A percentile compares a stretch with the other conserved stretches of the same genome.
Evolutionary conservation across 176 grass and related monocot species (phyloP).

Genomic region (Zea mays): Zm-B73-REFERENCE-NAM-5.0 NC_050104.1:151601001-151601500

Average conservation of each 20-base stretch:
- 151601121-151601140: conserved; percentile 55
- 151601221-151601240: conserved; percentile 41
- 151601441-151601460: conserved; percentile 2
- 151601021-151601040: conserved; percentile 32
- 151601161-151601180: conserved; percentile 33
- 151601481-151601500: conserved; percentile 79
- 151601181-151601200: conserved; percentile 73
- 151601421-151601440: neutral
- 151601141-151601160: conserved; percentile 40
- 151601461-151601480: conserved; percentile 48
- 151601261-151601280: conserved; percentile 77
- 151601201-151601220: conserved; percentile 52
- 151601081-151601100: conserved; percentile 62
- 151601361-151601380: conserved; percentile 60
- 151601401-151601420: conserved; percentile 26
- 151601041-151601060: conserved; percentile 52
- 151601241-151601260: conserved; percentile 64
- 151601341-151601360: conserved; percentile 82
- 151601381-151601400: conserved; percentile 48
- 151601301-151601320: conserved; percentile 86
- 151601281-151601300: conserved; percentile 61
- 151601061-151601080: conserved; percentile 82
- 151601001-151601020: conserved; percentile 36
- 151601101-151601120: conserved; percentile 75
- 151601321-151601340: conserved; percentile 90